phyloP scores from a whole-genome alignment of 306 rosid species.

The Morella rubra region DNA sequence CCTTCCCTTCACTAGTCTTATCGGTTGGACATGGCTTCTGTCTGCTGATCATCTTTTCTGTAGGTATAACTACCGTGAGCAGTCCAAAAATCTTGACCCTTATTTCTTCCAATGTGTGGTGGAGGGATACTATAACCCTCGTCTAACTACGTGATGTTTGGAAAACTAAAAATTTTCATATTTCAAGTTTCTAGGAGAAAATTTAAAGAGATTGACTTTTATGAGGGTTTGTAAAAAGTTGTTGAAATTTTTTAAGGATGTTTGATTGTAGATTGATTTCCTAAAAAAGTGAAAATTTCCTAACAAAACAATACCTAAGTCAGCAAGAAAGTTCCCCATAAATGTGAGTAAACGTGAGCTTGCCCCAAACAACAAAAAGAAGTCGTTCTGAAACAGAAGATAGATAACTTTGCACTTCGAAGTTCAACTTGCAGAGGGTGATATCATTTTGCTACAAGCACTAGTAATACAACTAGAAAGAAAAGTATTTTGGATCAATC shows the following conservation, averaged over 20 bases:
- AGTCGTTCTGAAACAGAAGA: no score
- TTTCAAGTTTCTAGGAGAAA: no score
- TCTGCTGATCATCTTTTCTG: neutral
- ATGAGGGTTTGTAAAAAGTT: no score
- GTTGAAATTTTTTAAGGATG: no score
- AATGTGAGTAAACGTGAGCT: no score
- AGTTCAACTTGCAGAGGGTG: no score
- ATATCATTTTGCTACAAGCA: neutral
- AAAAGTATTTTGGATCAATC: conserved; percentile 17
- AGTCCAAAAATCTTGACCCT: neutral
- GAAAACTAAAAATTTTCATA: no score
- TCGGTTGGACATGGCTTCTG: neutral
- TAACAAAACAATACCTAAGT: neutral
- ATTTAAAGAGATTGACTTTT: no score
- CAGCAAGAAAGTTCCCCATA: neutral
- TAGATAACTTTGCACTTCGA: no score
- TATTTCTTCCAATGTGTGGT: neutral
- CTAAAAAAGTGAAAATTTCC: no score
- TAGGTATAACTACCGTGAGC: neutral
- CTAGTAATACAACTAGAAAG: conserved; percentile 6
- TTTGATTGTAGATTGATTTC: no score
- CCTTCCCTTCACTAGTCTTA: neutral
- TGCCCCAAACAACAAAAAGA: no score
- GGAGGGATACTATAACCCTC: neutral
- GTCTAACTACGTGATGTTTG: neutral